These are phyloP conservation scores for Diversispora epigaea DNA, from an alignment of 192 early-diverging fungal species.

Conservation along the genomic window DNA sequence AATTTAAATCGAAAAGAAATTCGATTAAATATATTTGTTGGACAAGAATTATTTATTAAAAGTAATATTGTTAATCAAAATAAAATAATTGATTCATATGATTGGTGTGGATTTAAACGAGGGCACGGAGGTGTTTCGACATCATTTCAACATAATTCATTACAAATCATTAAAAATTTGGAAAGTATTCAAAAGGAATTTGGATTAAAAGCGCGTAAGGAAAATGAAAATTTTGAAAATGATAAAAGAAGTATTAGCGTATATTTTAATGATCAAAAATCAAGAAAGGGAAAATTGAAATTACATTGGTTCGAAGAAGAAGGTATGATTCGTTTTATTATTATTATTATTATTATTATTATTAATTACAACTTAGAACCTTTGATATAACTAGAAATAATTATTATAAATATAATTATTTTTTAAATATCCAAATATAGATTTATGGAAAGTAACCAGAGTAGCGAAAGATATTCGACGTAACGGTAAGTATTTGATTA, in stretches of 20 bases:
- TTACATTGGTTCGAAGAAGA: slow-evolving; percentile 17
- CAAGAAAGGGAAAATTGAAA: slow-evolving; percentile 10
- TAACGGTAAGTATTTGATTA: background rate
- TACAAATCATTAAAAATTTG: slow-evolving; percentile 8
- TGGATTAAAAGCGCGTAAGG: background rate
- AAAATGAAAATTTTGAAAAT: background rate
- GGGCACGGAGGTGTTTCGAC: background rate
- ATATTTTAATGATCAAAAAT: background rate
- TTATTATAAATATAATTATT: too few relatives aligned
- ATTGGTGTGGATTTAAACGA: slow-evolving; percentile 4
- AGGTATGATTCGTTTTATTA: too few relatives aligned
- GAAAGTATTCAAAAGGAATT: background rate
- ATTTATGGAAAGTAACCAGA: slow-evolving; percentile 14
- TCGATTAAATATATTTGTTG: slow-evolving; percentile 18
- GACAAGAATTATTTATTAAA: background rate
- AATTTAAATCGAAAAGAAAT: background rate
- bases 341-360: too few relatives aligned
- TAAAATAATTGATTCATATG: background rate
- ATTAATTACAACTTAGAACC: too few relatives aligned
- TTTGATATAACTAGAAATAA: too few relatives aligned
- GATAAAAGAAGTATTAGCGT: slow-evolving; percentile 18
- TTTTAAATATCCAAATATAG: background rate
- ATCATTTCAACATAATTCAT: slow-evolving; percentile 15
- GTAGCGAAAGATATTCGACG: background rate
- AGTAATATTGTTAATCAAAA: background rate